phyloP scores from a whole-genome alignment of 345 rosid species.

The Acer campestre region DNA sequence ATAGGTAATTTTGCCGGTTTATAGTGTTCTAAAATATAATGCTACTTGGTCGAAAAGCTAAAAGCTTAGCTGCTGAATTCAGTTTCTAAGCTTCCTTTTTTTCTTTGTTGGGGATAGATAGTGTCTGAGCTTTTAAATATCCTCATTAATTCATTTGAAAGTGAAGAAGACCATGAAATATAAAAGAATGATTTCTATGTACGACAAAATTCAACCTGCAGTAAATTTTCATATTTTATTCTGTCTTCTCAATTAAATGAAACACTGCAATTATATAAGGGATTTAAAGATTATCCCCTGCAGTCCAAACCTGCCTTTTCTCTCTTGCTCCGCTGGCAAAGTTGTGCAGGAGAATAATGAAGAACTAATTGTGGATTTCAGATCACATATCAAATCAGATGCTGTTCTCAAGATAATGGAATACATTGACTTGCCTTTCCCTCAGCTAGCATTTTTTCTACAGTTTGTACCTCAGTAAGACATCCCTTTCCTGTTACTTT shows the following conservation, averaged over 20 bases:
- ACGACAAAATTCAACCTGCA: not conserved
- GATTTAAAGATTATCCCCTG: not conserved
- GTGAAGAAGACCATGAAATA: not conserved
- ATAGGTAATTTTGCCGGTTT: slow-evolving; percentile 43
- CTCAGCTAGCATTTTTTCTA: slow-evolving; percentile 74
- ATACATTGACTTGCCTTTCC: slow-evolving; percentile 79
- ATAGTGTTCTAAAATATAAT: not conserved
- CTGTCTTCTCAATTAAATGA: not conserved
- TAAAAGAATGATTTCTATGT: not conserved
- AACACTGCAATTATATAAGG: not conserved
- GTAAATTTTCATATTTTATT: not conserved
- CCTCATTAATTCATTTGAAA: too few relatives aligned
- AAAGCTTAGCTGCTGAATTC: slow-evolving; percentile 5
- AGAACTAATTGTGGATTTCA: slow-evolving; percentile 36
- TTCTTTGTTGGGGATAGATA: not conserved
- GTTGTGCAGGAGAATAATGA: not conserved
- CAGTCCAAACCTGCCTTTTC: not conserved
- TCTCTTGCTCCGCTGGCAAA: not conserved
- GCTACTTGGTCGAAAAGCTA: not conserved
- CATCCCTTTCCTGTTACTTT: not conserved
- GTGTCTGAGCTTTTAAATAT: not conserved
- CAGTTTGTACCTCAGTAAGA: slow-evolving; percentile 76
- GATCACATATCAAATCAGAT: slow-evolving; percentile 82
- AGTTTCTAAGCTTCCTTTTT: not conserved
- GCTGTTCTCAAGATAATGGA: slow-evolving; percentile 90